Base-by-base conservation (phyloP, 805 yeast species). In the Naumovozyma baii region DNA sequence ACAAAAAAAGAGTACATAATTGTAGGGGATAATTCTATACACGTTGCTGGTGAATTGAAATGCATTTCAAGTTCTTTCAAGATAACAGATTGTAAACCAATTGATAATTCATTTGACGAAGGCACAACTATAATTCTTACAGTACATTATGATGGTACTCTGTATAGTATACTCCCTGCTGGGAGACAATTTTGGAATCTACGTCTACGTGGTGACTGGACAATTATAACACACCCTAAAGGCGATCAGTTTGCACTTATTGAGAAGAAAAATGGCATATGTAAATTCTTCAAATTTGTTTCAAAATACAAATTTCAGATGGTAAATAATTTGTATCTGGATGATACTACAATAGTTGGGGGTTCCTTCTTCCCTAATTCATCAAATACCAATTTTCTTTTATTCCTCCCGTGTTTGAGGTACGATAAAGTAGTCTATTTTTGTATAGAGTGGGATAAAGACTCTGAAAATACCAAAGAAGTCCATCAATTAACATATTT, bases 401-500 rank as follows among this genome's bases (percentile, higher is more conserved):
- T 55, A 2, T 55, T 56, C 30, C 36, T 52, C 13, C 44, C 57
- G 10, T 40, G 53, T 2, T 19, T 44, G 10, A 39, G 45, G 14
- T 43, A 37, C 20, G 43, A 46, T 10, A 46, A 59, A 18, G 36
- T 55, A 12, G 54, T 48, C 2, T 49, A 50, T 31, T 43, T 54
- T 30, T 46, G 54, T 33, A 45, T 54, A 12, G 61, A 58, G 33
- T 57, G 61, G 61, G 54, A 49, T 26, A 30, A 22, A 3, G 10
- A 14, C 10, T 18, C 36, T 9, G 48, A 49, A n/a, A 37, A 44
- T 31, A 37, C 40, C 10, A 56, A 56, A 39, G 39, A 41, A n/a
- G 57, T 55, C 2, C 54, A 56, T 38, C 55, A 50, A 32, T 20
- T 58, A 18, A 51, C 55, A 3, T 46, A 52, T n/a, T 42, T 51